These are phyloP conservation scores for Chlorokybus atmophyticus DNA, from an alignment of 139 green algal species.

Conservation along the genomic window DNA sequence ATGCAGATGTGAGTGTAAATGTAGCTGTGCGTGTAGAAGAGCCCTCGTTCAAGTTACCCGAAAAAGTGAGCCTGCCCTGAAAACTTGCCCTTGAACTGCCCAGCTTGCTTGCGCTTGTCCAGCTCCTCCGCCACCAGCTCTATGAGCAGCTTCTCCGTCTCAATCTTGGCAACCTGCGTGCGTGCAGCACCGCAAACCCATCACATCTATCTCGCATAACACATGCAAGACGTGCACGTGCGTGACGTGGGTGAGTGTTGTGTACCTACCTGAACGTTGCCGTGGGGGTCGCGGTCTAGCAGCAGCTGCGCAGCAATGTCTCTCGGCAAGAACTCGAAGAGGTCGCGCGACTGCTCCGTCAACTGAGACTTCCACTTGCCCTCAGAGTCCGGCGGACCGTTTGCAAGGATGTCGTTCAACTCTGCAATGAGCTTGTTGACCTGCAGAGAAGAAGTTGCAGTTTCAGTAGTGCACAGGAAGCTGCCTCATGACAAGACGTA, in stretches of 20 bases:
- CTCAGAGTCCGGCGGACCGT: constrained; percentile 10
- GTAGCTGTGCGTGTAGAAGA: background rate
- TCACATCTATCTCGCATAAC: no score
- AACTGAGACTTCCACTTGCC: constrained; percentile 19
- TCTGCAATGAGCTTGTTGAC: constrained; percentile 26
- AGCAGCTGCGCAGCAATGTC: constrained; percentile 38
- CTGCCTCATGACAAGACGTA: no score
- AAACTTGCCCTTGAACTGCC: constrained; percentile 17
- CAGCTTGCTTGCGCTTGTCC: constrained; percentile 1
- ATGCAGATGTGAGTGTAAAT: background rate
- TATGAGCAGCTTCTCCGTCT: constrained; percentile 49
- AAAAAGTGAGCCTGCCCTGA: constrained; percentile 22
- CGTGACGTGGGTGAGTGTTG: no score
- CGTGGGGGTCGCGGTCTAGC: constrained; percentile 47
- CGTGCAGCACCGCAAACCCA: no score
- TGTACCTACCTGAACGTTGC: constrained; percentile 40
- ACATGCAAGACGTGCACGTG: no score
- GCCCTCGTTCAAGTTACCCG: constrained; percentile 16
- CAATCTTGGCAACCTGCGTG: constrained; percentile 27
- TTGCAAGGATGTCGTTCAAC: constrained; percentile 32
- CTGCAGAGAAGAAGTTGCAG: constrained; percentile 4
- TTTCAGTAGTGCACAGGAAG: no score
- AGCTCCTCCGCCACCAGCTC: constrained; percentile 23
- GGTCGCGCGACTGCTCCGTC: background rate
- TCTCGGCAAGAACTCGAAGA: constrained; percentile 34